These are phyloP conservation scores for Ilyonectria mors-panacis DNA, from an alignment of 2,329 filamentous ascomycete species.

Conservation along the genomic window DNA sequence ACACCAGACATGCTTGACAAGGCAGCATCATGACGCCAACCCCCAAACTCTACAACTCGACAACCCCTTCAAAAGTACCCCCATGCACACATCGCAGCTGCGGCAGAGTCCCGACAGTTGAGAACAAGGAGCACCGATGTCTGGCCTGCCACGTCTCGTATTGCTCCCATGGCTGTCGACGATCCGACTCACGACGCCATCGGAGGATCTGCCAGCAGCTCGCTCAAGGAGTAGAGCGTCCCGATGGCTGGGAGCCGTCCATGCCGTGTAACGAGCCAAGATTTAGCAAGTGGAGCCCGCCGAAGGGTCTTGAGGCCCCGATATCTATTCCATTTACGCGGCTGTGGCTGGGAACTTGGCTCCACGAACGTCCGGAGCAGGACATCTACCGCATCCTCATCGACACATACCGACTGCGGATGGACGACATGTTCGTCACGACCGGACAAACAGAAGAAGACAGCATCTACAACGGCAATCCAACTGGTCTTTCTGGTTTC, in stretches of 20 bases:
- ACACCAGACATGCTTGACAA: not conserved
- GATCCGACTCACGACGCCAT: not conserved
- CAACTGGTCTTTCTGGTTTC: conserved; percentile 48
- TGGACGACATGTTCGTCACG: conserved; percentile 50
- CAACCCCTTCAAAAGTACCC: not conserved
- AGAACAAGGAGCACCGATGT: not conserved
- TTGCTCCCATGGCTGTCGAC: conserved; percentile 16
- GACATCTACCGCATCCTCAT: conserved; percentile 61
- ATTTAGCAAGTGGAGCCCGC: conserved; percentile 15
- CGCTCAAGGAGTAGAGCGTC: not conserved
- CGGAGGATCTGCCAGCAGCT: conserved; percentile 9
- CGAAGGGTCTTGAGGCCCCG: conserved; percentile 39
- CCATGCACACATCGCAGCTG: conserved; percentile 6
- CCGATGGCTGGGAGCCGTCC: not conserved
- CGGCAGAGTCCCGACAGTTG: not conserved
- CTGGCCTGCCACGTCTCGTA: conserved; percentile 2
- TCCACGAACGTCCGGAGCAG: conserved; percentile 54
- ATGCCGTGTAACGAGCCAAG: not conserved
- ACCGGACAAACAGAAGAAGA: conserved; percentile 31
- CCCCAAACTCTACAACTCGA: not conserved
- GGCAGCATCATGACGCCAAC: not conserved
- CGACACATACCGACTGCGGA: conserved; percentile 59
- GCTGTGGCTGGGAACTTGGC: conserved; percentile 53
- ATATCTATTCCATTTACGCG: conserved; percentile 52
- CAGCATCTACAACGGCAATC: conserved; percentile 40